Percentiles rank a stretch among this genome's conserved stretches.
phyloP scores from a whole-genome alignment of 2,329 filamentous ascomycete species.

The Fusarium zealandicum region DNA sequence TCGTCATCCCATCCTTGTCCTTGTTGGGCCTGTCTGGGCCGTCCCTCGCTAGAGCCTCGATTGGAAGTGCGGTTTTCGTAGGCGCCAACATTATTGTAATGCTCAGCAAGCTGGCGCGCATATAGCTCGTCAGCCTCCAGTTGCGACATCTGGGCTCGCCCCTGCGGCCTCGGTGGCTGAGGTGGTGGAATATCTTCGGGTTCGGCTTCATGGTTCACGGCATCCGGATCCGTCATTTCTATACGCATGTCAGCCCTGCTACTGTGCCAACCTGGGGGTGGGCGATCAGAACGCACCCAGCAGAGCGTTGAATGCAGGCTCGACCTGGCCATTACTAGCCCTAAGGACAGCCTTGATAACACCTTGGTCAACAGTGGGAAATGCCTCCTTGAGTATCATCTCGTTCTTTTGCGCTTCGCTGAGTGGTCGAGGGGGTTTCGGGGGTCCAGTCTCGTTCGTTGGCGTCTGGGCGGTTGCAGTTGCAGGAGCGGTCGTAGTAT shows the following conservation, averaged over 20 bases:
- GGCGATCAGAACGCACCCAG: slow-evolving; percentile 63
- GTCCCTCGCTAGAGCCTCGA: slow-evolving; percentile 40
- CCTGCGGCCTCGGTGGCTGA: slow-evolving; percentile 79
- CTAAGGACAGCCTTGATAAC: slow-evolving; percentile 88
- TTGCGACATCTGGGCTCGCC: slow-evolving; percentile 73
- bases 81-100: slow-evolving; percentile 73
- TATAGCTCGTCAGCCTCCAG: slow-evolving; percentile 90
- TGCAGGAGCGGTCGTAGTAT: slow-evolving; percentile 36
- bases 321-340: slow-evolving; percentile 86
- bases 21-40: slow-evolving; percentile 52
- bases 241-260: slow-evolving; percentile 19
- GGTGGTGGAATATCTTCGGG: slow-evolving; percentile 68
- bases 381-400: slow-evolving; percentile 89
- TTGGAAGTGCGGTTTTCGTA: slow-evolving; percentile 65
- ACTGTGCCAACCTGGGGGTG: background rate
- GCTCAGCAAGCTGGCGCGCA: slow-evolving; percentile 89
- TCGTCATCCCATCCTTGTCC: slow-evolving; percentile 57
- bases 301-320: slow-evolving; percentile 94
- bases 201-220: slow-evolving; percentile 61
- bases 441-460: slow-evolving; percentile 61
- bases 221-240: slow-evolving; percentile 84
- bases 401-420: slow-evolving; percentile 85
- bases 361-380: slow-evolving; percentile 79
- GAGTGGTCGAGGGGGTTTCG: slow-evolving; percentile 85
- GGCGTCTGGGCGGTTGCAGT: slow-evolving; percentile 42